Conservation (phyloP, 2,329 filamentous ascomycete genomes). For the Trichoderma harzianum region DNA sequence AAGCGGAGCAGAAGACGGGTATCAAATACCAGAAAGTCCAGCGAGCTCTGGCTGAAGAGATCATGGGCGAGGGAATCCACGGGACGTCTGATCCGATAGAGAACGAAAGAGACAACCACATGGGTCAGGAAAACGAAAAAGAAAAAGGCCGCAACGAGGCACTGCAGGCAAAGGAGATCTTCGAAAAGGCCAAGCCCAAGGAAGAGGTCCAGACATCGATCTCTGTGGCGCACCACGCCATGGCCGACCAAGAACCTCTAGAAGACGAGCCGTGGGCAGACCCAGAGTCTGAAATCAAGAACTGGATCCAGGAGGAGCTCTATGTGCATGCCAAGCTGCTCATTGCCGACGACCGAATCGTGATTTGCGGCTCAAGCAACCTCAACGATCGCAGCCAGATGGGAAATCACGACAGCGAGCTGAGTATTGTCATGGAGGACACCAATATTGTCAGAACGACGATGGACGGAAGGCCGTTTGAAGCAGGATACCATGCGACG, state of each 20-base stretch:
- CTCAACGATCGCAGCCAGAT: conserved; percentile 88
- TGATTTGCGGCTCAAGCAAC: conserved; percentile 84
- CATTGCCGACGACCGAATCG: conserved; percentile 82
- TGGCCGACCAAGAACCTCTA: conserved; percentile 61
- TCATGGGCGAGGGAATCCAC: conserved; percentile 74
- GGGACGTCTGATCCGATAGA: conserved; percentile 43
- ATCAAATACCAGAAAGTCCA: conserved; percentile 84
- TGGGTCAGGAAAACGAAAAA: conserved; percentile 40
- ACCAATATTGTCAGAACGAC: conserved; percentile 63
- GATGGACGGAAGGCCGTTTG: conserved; percentile 76
- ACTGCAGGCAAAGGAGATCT: conserved; percentile 48
- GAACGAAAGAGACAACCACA: conserved; percentile 46
- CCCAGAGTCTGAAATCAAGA: conserved; percentile 71
- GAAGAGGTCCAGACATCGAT: conserved; percentile 37
- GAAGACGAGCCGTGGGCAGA: conserved; percentile 71
- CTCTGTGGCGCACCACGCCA: conserved; percentile 72
- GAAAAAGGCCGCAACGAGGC: conserved; percentile 37
- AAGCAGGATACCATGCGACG: conserved; percentile 76
- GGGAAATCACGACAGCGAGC: conserved; percentile 85
- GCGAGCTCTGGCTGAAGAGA: conserved; percentile 80
- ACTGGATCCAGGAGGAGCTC: conserved; percentile 93
- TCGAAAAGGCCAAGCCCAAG: conserved; percentile 47
- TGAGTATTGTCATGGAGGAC: conserved; percentile 88
- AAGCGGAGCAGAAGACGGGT: conserved; percentile 76
- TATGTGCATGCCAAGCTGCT: conserved; percentile 93